Evolutionary conservation across 2,329 filamentous ascomycete genomes (phyloP).

Genomic region (Myotisia sp.): DNA sequence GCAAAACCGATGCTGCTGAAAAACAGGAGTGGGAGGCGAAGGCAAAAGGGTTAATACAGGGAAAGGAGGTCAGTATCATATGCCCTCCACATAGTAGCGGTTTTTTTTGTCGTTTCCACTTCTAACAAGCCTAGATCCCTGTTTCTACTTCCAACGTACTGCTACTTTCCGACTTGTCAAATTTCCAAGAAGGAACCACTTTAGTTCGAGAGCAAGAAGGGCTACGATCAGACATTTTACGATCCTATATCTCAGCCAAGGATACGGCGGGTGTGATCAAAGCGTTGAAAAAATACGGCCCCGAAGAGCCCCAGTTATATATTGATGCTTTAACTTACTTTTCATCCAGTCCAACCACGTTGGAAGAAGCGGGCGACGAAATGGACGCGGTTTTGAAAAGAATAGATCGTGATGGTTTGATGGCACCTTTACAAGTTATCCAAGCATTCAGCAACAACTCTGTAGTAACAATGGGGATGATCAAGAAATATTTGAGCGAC

Average conservation of each 20-base stretch:
- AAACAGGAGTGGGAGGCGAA: conserved; percentile 77
- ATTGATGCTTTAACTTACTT: conserved; percentile 87
- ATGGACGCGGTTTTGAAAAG: conserved; percentile 64
- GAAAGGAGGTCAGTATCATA: conserved; percentile 44
- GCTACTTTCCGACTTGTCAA: conserved; percentile 76
- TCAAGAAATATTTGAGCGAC: conserved; percentile 79
- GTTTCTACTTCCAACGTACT: conserved; percentile 94
- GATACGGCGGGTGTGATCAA: conserved; percentile 85
- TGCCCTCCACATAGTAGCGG: neutral
- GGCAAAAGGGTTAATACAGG: conserved; percentile 76
- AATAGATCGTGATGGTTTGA: conserved; percentile 79
- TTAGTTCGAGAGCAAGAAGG: conserved; percentile 89
- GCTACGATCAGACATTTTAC: conserved; percentile 86
- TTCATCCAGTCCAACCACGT: conserved; percentile 64
- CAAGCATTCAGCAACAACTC: conserved; percentile 68
- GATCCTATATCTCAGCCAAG: conserved; percentile 82
- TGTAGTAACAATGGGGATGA: conserved; percentile 92
- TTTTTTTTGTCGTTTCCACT: conserved; percentile 10
- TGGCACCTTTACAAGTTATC: conserved; percentile 93
- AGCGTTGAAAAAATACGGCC: conserved; percentile 80
- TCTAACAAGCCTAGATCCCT: conserved; percentile 43
- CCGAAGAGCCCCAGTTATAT: conserved; percentile 81
- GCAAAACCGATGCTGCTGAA: conserved; percentile 50
- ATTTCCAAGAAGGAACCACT: conserved; percentile 79
- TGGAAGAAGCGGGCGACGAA: conserved; percentile 79